phyloP scores from a whole-genome alignment of 306 rosid species.

The Mimosa bimucronata region DNA sequence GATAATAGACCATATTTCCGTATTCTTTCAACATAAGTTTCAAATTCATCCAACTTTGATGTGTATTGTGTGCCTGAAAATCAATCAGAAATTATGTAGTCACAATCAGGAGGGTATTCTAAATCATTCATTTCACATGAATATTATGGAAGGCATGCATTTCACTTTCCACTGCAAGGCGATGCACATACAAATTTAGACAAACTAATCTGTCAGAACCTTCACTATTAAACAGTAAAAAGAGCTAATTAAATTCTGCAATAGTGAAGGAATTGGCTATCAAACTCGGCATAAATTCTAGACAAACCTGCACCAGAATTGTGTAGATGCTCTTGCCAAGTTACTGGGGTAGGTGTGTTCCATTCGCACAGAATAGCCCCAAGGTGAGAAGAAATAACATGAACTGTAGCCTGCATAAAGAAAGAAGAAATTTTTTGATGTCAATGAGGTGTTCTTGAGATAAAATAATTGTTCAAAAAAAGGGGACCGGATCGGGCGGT shows the following conservation, averaged over 20 bases:
- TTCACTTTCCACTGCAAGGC: conserved; percentile 29
- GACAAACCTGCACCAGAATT: conserved; percentile 72
- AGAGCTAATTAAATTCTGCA: conserved; percentile 15
- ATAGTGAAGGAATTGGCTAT: conserved; percentile 9
- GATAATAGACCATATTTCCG: conserved; percentile 77
- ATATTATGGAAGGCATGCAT: neutral
- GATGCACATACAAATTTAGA: conserved; percentile 16
- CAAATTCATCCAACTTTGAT: conserved; percentile 93
- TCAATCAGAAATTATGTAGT: conserved; percentile 32
- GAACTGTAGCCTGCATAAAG: conserved; percentile 66
- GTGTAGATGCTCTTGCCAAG: conserved; percentile 90
- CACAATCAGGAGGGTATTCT: conserved; percentile 27
- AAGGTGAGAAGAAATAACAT: conserved; percentile 75
- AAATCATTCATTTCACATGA: conserved; percentile 12
- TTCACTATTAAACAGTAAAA: conserved; percentile 28
- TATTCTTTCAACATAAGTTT: conserved; percentile 76
- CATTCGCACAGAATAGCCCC: conserved; percentile 78
- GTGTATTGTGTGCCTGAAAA: conserved; percentile 68
- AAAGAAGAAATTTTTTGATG: conserved; percentile 26
- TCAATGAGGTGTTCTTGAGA: conserved; percentile 4
- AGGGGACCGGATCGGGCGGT: no score
- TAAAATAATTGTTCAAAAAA: no score
- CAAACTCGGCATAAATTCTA: conserved; percentile 7
- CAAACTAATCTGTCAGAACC: conserved; percentile 20
- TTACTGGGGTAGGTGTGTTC: conserved; percentile 87